These are phyloP conservation scores for Prunus yedoensis DNA, from an alignment of 331 rosid genomes.

Conservation along the genomic window DNA sequence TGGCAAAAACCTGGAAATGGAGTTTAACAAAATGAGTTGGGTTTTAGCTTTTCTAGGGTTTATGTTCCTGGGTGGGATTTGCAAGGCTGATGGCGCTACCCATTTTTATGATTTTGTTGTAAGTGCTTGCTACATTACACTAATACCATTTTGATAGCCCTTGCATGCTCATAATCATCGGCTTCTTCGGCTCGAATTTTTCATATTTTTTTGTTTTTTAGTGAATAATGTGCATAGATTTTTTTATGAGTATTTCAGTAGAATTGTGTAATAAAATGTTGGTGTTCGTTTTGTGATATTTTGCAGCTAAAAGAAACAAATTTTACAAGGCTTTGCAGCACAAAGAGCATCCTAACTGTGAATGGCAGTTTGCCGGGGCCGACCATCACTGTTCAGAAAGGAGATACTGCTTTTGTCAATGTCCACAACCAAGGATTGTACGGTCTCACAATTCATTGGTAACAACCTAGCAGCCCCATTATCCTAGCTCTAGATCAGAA, in stretches of 20 bases:
- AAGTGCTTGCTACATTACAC: background rate
- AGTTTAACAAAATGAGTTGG: background rate
- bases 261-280: background rate
- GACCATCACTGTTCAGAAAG: slow-evolving; percentile 22
- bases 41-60: background rate
- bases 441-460: slow-evolving; percentile 37
- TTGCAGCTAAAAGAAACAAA: slow-evolving; percentile 28
- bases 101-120: slow-evolving; percentile 9
- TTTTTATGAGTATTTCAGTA: background rate
- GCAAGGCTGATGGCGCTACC: background rate
- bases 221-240: background rate
- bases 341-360: slow-evolving; percentile 35
- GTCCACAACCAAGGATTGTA: slow-evolving; percentile 30
- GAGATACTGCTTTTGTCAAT: slow-evolving; percentile 23
- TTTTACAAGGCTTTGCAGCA: slow-evolving; percentile 33
- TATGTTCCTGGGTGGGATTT: background rate
- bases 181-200: background rate
- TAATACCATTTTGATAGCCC: no score
- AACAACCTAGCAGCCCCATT: background rate
- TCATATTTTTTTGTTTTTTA: background rate
- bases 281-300: background rate
- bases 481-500: no score
- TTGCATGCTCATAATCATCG: no score
- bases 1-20: slow-evolving; percentile 1
- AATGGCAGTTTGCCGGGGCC: slow-evolving; percentile 39